phyloP scores from a whole-genome alignment of 1,284 basidiomycete species.

The Clitocybe nebularis region DNA sequence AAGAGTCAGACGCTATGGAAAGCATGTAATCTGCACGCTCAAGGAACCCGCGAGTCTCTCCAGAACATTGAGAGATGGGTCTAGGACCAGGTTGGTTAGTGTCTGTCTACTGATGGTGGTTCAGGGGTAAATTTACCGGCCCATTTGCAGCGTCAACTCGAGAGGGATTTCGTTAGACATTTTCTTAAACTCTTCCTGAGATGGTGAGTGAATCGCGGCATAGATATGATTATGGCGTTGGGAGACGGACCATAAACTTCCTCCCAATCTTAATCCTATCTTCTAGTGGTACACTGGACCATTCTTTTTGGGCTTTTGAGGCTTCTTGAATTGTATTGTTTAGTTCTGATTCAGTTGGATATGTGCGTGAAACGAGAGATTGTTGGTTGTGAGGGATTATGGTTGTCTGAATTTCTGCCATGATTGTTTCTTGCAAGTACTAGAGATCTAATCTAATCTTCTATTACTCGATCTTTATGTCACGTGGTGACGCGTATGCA shows the following conservation, averaged over 20 bases:
- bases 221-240: background rate
- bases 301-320: constrained; percentile 66
- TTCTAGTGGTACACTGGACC: constrained; percentile 65
- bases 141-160: constrained; percentile 52
- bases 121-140: constrained; percentile 27
- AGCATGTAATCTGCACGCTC: constrained; percentile 84
- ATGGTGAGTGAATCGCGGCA: background rate
- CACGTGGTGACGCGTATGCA: constrained; percentile 22
- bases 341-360: constrained; percentile 56
- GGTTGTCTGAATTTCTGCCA: constrained; percentile 55
- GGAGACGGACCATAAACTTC: constrained; percentile 70
- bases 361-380: constrained; percentile 52
- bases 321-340: constrained; percentile 56
- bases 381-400: constrained; percentile 67
- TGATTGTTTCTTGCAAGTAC: constrained; percentile 17
- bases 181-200: constrained; percentile 72
- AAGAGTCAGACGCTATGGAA: constrained; percentile 72
- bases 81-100: constrained; percentile 33
- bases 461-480: background rate
- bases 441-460: constrained; percentile 17
- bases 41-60: constrained; percentile 80
- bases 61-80: constrained; percentile 71
- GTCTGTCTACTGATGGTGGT: background rate
- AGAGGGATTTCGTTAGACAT: constrained; percentile 66
- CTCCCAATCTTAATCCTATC: constrained; percentile 72